Percentiles rank a stretch among this genome's conserved stretches.
phyloP scores from a whole-genome alignment of 805 yeast species.

The Lachancea thermotolerans region DNA sequence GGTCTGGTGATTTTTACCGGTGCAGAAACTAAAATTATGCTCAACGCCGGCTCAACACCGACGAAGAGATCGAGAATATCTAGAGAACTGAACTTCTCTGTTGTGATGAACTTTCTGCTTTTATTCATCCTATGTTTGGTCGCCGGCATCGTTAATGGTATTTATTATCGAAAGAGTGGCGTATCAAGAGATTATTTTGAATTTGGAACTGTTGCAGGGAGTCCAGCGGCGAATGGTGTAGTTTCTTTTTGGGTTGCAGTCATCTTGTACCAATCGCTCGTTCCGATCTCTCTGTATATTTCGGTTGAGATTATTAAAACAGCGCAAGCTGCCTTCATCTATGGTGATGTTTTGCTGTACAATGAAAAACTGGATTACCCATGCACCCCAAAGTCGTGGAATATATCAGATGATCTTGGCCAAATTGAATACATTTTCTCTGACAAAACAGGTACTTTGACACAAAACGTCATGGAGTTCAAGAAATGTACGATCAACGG shows the following conservation, averaged over 20 bases:
- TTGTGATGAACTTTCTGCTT: conserved; percentile 55
- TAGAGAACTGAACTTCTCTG: conserved; percentile 64
- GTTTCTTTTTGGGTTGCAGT: conserved; percentile 70
- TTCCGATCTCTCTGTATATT: conserved; percentile 76
- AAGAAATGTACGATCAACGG: conserved; percentile 76
- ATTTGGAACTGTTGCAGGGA: conserved; percentile 59
- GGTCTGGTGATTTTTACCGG: conserved; percentile 76
- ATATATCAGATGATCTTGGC: conserved; percentile 78
- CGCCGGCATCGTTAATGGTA: conserved; percentile 66
- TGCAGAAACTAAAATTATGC: conserved; percentile 71
- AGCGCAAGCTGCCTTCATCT: conserved; percentile 74
- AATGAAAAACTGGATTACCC: conserved; percentile 66
- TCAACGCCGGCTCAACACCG: conserved; percentile 75
- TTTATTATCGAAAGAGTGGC: conserved; percentile 42
- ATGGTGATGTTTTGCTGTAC: conserved; percentile 67
- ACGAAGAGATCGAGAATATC: conserved; percentile 70
- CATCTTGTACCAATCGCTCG: conserved; percentile 70
- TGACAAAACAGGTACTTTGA: conserved; percentile 79
- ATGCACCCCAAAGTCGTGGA: conserved; percentile 81
- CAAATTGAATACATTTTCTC: conserved; percentile 80
- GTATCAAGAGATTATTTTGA: conserved; percentile 61
- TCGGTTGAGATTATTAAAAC: conserved; percentile 79
- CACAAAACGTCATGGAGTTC: conserved; percentile 82
- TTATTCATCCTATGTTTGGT: conserved; percentile 62
- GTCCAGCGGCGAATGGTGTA: conserved; percentile 61